Percentiles rank a stretch among this genome's conserved stretches.
Conservation (phyloP, 768 basidiomycete genomes). For the Filobasidium floriforme region DNA sequence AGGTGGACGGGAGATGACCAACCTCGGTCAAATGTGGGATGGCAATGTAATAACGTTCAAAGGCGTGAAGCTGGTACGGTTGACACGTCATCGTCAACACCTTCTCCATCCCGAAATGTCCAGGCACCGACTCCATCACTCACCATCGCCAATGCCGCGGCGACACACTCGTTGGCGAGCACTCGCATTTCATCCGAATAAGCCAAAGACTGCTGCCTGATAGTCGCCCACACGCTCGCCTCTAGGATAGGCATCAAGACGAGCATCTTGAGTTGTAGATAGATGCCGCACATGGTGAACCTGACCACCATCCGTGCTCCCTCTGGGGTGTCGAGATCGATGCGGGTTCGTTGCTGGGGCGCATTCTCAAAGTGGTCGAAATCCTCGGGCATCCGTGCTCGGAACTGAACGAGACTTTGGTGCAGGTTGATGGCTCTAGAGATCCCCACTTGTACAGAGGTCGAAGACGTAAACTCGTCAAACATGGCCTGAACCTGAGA, state of each 20-base stretch:
- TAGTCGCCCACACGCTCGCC: slow-evolving; percentile 9
- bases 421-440: not conserved
- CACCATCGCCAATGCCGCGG: slow-evolving; percentile 8
- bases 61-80: slow-evolving; percentile 8
- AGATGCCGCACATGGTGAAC: slow-evolving; percentile 14
- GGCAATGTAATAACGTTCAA: slow-evolving; percentile 4
- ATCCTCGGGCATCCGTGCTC: not conserved
- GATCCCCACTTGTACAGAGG: not conserved
- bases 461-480: not conserved
- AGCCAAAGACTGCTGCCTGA: slow-evolving; percentile 1
- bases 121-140: not conserved
- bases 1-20: not conserved
- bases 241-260: slow-evolving; percentile 12
- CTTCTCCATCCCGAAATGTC: not conserved
- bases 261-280: slow-evolving; percentile 17
- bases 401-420: not conserved
- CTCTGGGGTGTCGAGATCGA: slow-evolving; percentile 15
- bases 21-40: slow-evolving; percentile 18
- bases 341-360: not conserved
- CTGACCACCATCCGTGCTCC: slow-evolving; percentile 9
- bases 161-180: slow-evolving; percentile 11
- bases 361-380: slow-evolving; percentile 1
- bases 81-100: not conserved
- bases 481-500: slow-evolving; percentile 11
- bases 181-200: not conserved